Evolutionary conservation across 2,329 filamentous ascomycete species (phyloP), one percentile per base, ranked within the genome.

Genomic region (Cladosporium austrohemisphaericum): DNA sequence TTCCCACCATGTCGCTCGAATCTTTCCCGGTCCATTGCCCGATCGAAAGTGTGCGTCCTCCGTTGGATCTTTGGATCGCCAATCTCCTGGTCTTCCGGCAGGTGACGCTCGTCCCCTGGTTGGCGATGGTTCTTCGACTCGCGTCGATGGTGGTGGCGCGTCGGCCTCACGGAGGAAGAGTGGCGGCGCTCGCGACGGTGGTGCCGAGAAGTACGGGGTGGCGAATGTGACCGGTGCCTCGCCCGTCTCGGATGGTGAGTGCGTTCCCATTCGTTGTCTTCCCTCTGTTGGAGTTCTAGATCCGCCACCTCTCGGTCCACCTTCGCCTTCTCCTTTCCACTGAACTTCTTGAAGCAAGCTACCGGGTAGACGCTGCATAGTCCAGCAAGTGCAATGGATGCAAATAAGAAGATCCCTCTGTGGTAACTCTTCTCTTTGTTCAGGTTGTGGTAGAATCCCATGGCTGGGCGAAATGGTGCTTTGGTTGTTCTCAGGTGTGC

Each of bases 321-420:
- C 45, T 62, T 63, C 11, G 51, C 47, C 41, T 55, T 59, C 53
- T 63, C 58, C 40, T 63, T 64, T 52, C 52, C 55, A 54, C 61
- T 65, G 61, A 61, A 61, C 44, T 61, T 61, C 57, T 66, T 60
- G 60, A 66, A 68, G 50, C 65, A 66, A 46, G 57, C 58, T 37
- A 63, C 33, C 11, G 65, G 65, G 48, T 65, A 64, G 36, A 65
- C 37, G 53, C 63, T 66, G 62, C 65, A 68, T 56, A 64, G 37
- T 55, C 58, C 63, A 18, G 64, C 65, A 20, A 60, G 51, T n/a
- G 51, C 54, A 3, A 67, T 41, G 3, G 63, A 56, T 13, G 56
- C 58, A 25, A 54, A 41, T 28, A 66, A 53, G 50, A 68, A 68
- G 20, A 66, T 57, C 3, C 55, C 58, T 41, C 62, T 61, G 38